Base-by-base conservation (phyloP, 2,329 filamentous ascomycete species). In the Penicillium sp. region DNA sequence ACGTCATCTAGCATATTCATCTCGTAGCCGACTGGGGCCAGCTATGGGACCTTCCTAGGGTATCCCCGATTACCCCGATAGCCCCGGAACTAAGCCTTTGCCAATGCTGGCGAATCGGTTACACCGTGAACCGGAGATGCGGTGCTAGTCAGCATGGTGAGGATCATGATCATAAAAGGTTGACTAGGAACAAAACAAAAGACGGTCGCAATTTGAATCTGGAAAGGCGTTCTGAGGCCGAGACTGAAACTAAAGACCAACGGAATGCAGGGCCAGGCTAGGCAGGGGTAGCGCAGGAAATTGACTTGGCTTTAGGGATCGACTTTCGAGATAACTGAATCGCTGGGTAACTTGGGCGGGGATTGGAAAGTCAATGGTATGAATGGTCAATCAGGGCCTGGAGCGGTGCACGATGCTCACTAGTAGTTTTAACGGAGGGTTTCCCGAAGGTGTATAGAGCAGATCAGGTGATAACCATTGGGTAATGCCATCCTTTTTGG, bases 401-500 rank as follows among this genome's bases (percentile, higher is more conserved):
- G 6, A 11, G 26, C 11, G 26, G 26, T 29, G 26, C 11, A 29
- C 26, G 19, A 28, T 31, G 10, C 11, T 36, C 7, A 8, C 8
- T 36, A 36, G 8, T 21, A 39, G 14, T 21, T 39, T 39, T 11
- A 6, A 23, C 37, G 18, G 18, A 40, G 18, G 37, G 19, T 11
- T 23, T 23, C 21, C 37, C 7, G 39, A 28, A 52, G 28, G 40
- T 48, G 48, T 36, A 54, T 44, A 47, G 48, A 37, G 39, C 10
- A 23, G 45, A 44, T 65, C 62, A 65, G 59, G 59, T 65, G 62
- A 65, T 60, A 53, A 7, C 26, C 16, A 52, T 65, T 65, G 62
- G 56, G 61, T 65, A 65, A 65, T 59, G 47, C 43, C 36, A 42
- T 50, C 43, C 46, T 11, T 24, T 28, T 28, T 28, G 24, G 37